Base-by-base conservation (phyloP, 2,329 filamentous ascomycete genomes). In the Sporothrix euskadiensis region DNA sequence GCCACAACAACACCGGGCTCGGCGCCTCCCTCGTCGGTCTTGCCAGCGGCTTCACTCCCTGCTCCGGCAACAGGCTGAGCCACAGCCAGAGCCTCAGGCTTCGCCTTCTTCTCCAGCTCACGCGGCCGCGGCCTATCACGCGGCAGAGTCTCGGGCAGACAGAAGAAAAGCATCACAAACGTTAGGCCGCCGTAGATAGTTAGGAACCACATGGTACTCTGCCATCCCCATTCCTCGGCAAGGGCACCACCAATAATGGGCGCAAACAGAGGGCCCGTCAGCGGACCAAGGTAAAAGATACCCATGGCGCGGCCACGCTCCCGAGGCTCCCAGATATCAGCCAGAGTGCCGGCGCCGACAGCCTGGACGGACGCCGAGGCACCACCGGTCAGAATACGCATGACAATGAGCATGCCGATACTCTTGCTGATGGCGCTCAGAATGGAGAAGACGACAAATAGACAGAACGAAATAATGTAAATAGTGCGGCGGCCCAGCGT, bases 281-380 rank as follows among this genome's bases (percentile, higher is more conserved):
- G 82, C 0, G 93, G 93, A 0, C 93, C 93, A 0, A 96, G 85
- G 77, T 94, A 96, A 81, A 95, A 96, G 56, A 92, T 83, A 54
- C 91, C 89, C 92, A 96, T 96, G n/a, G 93, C 93, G 19, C 84
- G 84, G 2, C 93, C 93, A 69, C 93, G 85, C 80, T 95, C 90
- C 68, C 84, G 85, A 0, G 89, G 81, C 76, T 93, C 91, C 91
- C 92, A 97, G 14, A 95, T 85, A 79, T 96, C 93, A 61, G 93
- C 90, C 73, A 96, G 92, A 2, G 93, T 94, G 6, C 93, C 93
- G 1, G 92, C 92, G 4, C 93, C 93, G 8, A 96, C 92, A 8
- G 93, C 91, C 80, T 95, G 93, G 0, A 94, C 93, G 1, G 91
- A 92, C 1, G 93, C 92, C 0, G 92, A 89, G 3, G 92, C 92